Evolutionary conservation across 495 filamentous ascomycete species (phyloP).

Genomic region (Podospora conica): DNA sequence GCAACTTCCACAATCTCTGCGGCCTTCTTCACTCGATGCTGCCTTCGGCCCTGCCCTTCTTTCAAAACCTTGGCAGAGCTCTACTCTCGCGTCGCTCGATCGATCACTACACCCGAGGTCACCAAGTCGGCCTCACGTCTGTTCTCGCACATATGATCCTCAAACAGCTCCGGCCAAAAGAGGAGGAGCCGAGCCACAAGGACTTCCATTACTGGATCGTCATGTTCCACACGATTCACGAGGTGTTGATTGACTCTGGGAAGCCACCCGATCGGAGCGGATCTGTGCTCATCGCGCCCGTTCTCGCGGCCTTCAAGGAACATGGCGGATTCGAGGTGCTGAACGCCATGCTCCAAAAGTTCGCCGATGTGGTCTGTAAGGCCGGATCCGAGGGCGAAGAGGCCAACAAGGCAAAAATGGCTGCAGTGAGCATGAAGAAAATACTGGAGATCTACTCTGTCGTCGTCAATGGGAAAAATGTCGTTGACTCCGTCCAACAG

Average conservation of each 20-base stretch:
- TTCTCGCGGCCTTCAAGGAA: conserved; percentile 80
- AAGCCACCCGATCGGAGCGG: conserved; percentile 51
- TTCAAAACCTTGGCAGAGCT: conserved; percentile 72
- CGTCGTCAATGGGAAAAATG: conserved; percentile 67
- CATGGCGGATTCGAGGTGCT: conserved; percentile 67
- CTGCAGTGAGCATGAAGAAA: conserved; percentile 61
- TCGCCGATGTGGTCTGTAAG: conserved; percentile 58
- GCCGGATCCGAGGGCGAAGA: conserved; percentile 28
- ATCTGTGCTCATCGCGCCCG: conserved; percentile 67
- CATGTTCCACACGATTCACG: conserved; percentile 67
- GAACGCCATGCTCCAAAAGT: conserved; percentile 65
- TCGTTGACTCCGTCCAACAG: conserved; percentile 63
- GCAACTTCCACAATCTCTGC: conserved; percentile 70
- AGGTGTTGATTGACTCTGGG: conserved; percentile 63
- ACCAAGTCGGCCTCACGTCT: conserved; percentile 66
- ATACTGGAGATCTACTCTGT: conserved; percentile 77
- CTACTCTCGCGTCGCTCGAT: conserved; percentile 63
- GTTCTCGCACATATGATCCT: conserved; percentile 67
- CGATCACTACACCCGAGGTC: conserved; percentile 59
- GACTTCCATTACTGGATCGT: conserved; percentile 74
- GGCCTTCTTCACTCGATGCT: conserved; percentile 71
- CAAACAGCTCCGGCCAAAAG: conserved; percentile 47
- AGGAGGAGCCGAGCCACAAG: conserved; percentile 25
- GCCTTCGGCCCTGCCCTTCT: conserved; percentile 65
- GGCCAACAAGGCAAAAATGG: conserved; percentile 32